phyloP scores from a whole-genome alignment of 2,329 filamentous ascomycete species.

The Kalaharituber pfeilii region DNA sequence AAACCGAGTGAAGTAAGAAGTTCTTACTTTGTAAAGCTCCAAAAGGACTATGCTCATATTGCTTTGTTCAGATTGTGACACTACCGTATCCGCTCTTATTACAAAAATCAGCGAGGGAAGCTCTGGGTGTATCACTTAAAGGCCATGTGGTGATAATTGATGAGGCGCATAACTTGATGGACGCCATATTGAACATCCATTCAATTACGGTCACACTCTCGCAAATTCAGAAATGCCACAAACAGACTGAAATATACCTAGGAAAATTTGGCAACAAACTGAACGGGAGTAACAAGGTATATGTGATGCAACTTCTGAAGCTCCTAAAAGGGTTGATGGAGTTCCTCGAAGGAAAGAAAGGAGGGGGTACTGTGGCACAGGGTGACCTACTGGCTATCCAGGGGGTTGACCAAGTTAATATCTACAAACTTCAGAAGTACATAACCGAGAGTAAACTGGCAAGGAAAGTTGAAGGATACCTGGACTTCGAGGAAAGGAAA shows the following conservation, averaged over 20 bases:
- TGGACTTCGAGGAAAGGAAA: slow-evolving; percentile 31
- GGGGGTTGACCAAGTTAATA: slow-evolving; percentile 85
- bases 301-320: slow-evolving; percentile 71
- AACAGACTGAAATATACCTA: slow-evolving; percentile 65
- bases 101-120: slow-evolving; percentile 72
- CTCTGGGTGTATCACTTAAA: slow-evolving; percentile 69
- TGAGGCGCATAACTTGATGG: slow-evolving; percentile 95
- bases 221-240: slow-evolving; percentile 55
- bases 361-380: slow-evolving; percentile 52
- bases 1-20: slow-evolving; percentile 50
- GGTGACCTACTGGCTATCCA: slow-evolving; percentile 62
- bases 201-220: slow-evolving; percentile 56
- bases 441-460: slow-evolving; percentile 83
- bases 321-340: slow-evolving; percentile 60
- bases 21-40: slow-evolving; percentile 13
- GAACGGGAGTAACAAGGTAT: slow-evolving; percentile 79
- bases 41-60: neutral
- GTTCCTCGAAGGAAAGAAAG: slow-evolving; percentile 43
- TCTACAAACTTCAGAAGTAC: slow-evolving; percentile 74
- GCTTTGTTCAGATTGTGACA: slow-evolving; percentile 50
- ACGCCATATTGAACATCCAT: slow-evolving; percentile 75
- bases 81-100: slow-evolving; percentile 81
- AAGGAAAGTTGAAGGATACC: slow-evolving; percentile 85
- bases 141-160: slow-evolving; percentile 88
- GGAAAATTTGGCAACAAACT: slow-evolving; percentile 74